Conservation (phyloP, 306 rosid genomes). For the barrel medic (Medicago truncatula) region MtrunA17r5.0-ANR NC_053049.1:47023001-47023500, state of each 20-base stretch:
- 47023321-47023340: constrained; percentile 99
- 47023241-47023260: constrained; percentile 85
- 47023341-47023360: constrained; percentile 52
- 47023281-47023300: constrained; percentile 92
- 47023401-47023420: neutral
- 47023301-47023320: constrained; percentile 96
- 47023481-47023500: constrained; percentile 8
- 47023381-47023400: neutral
- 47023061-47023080: neutral
- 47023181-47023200: neutral
- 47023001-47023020: constrained; percentile 2
- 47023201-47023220: constrained; percentile 21
- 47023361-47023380: constrained; percentile 20
- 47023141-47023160: neutral
- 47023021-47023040: neutral
- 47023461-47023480: neutral
- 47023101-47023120: neutral
- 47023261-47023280: constrained; percentile 96
- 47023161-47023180: no score
- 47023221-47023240: neutral
- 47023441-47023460: neutral
- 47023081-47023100: constrained; percentile 13
- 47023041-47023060: neutral
- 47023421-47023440: neutral
- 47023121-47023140: no score